phyloP scores from a whole-genome alignment of 306 rosid genomes.

The Crotalaria pallida region DNA sequence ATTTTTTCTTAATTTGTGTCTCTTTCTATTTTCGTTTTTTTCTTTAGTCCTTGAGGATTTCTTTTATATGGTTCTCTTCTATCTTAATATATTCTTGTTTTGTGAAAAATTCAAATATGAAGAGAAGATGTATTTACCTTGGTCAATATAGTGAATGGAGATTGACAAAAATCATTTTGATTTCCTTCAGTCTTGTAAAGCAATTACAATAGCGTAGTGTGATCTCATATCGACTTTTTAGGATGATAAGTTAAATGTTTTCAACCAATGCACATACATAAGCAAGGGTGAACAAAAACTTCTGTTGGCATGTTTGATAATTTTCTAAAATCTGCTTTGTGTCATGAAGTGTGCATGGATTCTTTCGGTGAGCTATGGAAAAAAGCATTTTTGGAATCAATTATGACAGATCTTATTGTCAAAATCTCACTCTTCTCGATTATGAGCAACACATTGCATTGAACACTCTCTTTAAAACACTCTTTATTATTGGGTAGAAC shows the following conservation, averaged over 20 bases:
- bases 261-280: constrained; percentile 12
- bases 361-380: constrained; percentile 3
- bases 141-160: background rate
- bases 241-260: background rate
- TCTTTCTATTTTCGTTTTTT: too few relatives aligned
- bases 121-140: background rate
- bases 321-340: constrained; percentile 13
- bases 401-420: too few relatives aligned
- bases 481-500: too few relatives aligned
- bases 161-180: background rate
- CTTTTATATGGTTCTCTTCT: too few relatives aligned
- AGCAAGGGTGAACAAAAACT: background rate
- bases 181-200: background rate
- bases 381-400: background rate
- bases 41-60: too few relatives aligned
- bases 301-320: background rate
- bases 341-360: constrained; percentile 3
- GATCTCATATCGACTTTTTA: background rate
- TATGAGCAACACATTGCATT: too few relatives aligned
- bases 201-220: background rate
- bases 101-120: background rate
- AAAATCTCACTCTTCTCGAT: too few relatives aligned
- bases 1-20: too few relatives aligned
- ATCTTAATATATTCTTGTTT: too few relatives aligned
- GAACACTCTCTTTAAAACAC: too few relatives aligned